Evolutionary conservation across 2,329 filamentous ascomycete genomes (phyloP).

Genomic region (Ophiostoma australiae): DNA sequence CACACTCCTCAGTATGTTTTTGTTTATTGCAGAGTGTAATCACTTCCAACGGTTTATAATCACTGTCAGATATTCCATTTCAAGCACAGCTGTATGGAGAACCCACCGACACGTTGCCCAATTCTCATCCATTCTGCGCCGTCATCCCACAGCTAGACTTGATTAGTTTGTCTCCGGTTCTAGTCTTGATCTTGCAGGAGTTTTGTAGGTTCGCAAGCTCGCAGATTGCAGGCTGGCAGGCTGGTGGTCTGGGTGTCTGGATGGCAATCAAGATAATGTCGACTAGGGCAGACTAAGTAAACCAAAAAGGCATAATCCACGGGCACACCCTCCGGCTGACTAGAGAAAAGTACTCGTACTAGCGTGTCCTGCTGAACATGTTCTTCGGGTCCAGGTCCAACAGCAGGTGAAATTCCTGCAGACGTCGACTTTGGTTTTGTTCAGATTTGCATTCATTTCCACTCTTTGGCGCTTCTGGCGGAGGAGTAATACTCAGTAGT

Average conservation of each 20-base stretch:
- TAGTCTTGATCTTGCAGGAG: background rate
- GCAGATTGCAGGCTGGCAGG: background rate
- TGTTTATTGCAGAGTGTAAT: background rate
- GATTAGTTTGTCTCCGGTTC: background rate
- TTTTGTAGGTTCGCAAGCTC: too few relatives aligned
- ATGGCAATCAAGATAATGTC: background rate
- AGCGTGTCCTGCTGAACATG: background rate
- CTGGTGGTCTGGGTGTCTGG: background rate
- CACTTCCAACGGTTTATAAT: background rate
- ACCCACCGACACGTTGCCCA: background rate
- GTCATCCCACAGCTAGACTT: background rate
- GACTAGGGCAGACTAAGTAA: background rate
- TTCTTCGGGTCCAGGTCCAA: background rate
- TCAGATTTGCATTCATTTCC: background rate
- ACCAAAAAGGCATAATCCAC: background rate
- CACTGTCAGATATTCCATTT: background rate
- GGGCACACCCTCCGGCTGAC: background rate
- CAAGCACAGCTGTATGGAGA: background rate
- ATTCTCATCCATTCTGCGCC: slow-evolving; percentile 1
- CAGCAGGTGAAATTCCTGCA: background rate
- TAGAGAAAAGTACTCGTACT: background rate
- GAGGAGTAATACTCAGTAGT: background rate
- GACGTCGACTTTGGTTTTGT: background rate
- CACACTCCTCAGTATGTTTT: background rate
- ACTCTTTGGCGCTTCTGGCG: background rate